Evolutionary conservation across 768 basidiomycete genomes (phyloP).

Genomic region (Macrocybe gigantea): DNA sequence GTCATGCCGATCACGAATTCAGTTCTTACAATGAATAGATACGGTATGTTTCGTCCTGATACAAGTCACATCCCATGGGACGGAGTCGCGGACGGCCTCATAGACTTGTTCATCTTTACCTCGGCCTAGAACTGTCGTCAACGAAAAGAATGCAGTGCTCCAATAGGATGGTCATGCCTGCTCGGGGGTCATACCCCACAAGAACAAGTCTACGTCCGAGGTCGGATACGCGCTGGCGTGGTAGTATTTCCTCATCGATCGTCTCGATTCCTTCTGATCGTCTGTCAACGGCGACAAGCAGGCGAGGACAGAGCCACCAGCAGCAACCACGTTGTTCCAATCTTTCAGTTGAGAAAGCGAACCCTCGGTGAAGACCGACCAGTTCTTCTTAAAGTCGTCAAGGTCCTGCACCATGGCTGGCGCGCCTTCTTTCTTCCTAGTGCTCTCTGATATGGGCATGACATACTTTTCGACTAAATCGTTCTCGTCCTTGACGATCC

Average conservation of each 20-base stretch:
- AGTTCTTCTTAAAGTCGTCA: slow-evolving; percentile 60
- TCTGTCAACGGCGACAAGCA: slow-evolving; percentile 48
- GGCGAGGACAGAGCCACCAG: slow-evolving; percentile 56
- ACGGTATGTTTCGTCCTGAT: slow-evolving; percentile 62
- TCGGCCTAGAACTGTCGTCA: slow-evolving; percentile 36
- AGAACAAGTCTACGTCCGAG: slow-evolving; percentile 59
- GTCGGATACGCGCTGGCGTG: slow-evolving; percentile 51
- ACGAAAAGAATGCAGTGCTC: background rate
- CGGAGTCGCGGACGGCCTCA: slow-evolving; percentile 58
- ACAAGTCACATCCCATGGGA: slow-evolving; percentile 66
- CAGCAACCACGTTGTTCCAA: slow-evolving; percentile 61
- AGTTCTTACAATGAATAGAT: slow-evolving; percentile 51
- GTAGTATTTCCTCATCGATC: slow-evolving; percentile 51
- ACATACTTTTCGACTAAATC: slow-evolving; percentile 44
- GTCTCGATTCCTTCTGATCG: slow-evolving; percentile 43
- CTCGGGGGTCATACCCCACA: slow-evolving; percentile 52
- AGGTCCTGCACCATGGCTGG: slow-evolving; percentile 42
- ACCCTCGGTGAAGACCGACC: slow-evolving; percentile 58
- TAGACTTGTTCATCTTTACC: slow-evolving; percentile 50
- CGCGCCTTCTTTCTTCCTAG: slow-evolving; percentile 43
- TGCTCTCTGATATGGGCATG: slow-evolving; percentile 41
- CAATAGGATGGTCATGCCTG: slow-evolving; percentile 26
- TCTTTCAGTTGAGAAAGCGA: slow-evolving; percentile 52
- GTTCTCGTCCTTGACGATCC: slow-evolving; percentile 37
- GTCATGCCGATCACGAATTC: background rate